These are phyloP conservation scores for Saraca asoca DNA, from an alignment of 331 rosid species.

Conservation along the genomic window DNA sequence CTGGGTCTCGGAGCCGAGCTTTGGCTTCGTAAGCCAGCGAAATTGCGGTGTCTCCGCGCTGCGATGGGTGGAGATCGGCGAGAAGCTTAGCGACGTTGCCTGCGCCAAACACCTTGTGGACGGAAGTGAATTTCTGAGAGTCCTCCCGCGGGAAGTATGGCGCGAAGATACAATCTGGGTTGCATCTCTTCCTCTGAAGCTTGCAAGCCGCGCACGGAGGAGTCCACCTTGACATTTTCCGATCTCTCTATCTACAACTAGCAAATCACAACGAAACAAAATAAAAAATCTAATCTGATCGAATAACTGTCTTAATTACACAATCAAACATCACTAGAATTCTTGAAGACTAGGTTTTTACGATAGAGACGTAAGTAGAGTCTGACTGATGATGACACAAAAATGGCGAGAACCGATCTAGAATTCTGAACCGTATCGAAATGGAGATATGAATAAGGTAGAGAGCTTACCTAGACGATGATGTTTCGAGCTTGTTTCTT, in stretches of 20 bases:
- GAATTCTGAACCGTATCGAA: neutral
- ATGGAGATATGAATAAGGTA: neutral
- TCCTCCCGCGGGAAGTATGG: constrained; percentile 85
- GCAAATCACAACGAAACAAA: too few relatives aligned
- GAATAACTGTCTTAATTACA: too few relatives aligned
- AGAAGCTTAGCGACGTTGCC: constrained; percentile 80
- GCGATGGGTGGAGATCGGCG: constrained; percentile 61
- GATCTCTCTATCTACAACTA: neutral
- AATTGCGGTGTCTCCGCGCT: constrained; percentile 68
- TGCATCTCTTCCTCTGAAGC: constrained; percentile 74
- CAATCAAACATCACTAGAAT: too few relatives aligned
- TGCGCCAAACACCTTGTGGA: constrained; percentile 83
- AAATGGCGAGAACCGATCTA: neutral
- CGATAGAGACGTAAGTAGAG: too few relatives aligned
- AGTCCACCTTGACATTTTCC: constrained; percentile 48
- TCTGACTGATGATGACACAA: too few relatives aligned
- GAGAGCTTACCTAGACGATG: neutral
- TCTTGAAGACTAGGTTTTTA: too few relatives aligned
- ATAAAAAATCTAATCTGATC: too few relatives aligned
- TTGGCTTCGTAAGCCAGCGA: constrained; percentile 60
- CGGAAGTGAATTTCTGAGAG: constrained; percentile 76
- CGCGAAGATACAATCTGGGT: constrained; percentile 67
- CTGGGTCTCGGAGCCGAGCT: constrained; percentile 58
- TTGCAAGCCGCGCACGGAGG: constrained; percentile 91
- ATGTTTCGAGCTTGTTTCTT: neutral